Evolutionary conservation across 1,284 basidiomycete species (phyloP).

Genomic region (Rhodotorula sp.): DNA sequence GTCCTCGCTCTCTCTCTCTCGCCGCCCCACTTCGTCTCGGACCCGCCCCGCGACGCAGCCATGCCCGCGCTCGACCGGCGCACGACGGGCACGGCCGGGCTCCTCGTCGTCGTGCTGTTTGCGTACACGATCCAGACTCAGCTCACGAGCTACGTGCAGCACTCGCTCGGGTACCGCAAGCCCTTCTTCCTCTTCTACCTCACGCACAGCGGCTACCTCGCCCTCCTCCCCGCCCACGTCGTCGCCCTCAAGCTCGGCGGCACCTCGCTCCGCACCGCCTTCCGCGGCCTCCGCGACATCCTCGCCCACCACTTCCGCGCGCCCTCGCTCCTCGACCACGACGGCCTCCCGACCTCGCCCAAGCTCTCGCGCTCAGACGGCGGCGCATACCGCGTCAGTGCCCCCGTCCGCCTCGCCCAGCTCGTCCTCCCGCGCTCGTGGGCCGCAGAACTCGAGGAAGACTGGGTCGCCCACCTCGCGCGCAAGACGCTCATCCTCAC

Average conservation of each 20-base stretch:
- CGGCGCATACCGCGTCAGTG: background rate
- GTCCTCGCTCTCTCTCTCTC: too few species aligned
- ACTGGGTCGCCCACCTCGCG: conserved; percentile 27
- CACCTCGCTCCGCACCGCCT: conserved; percentile 5
- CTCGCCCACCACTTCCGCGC: conserved; percentile 24
- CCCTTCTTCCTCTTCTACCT: conserved; percentile 75
- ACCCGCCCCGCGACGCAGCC: background rate
- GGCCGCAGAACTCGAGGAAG: background rate
- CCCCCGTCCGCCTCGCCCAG: background rate
- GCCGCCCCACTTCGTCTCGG: background rate
- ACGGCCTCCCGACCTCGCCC: background rate
- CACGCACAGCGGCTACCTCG: conserved; percentile 43
- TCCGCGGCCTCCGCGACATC: conserved; percentile 14
- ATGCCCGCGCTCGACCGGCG: background rate
- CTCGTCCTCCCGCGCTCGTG: background rate
- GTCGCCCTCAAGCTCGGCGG: conserved; percentile 23
- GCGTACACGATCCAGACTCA: conserved; percentile 42
- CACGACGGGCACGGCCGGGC: background rate
- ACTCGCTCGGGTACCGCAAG: conserved; percentile 65
- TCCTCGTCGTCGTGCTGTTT: conserved; percentile 20
- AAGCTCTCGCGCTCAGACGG: background rate
- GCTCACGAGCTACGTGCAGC: conserved; percentile 67
- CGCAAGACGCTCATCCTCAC: conserved; percentile 32
- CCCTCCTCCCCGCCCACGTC: conserved; percentile 40
- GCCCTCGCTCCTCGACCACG: background rate